Percentiles rank a stretch among this genome's conserved stretches.
These are phyloP conservation scores for Globisporangium middletonii DNA, from an alignment of 352 stramenopile species.

Conservation along the genomic window DNA sequence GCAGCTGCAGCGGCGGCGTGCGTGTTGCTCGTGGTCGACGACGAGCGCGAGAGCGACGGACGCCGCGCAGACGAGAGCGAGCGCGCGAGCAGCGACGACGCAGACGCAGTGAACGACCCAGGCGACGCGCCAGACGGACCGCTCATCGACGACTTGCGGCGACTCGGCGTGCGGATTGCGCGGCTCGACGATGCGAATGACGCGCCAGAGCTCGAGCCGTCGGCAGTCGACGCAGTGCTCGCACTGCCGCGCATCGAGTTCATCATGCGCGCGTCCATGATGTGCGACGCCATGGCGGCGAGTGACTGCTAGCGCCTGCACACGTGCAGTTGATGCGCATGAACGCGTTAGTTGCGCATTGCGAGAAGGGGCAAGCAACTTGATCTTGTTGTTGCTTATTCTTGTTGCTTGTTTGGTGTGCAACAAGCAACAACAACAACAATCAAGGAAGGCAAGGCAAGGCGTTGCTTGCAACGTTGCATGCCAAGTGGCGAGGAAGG, in stretches of 20 bases:
- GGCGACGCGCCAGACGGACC: slow-evolving; percentile 15
- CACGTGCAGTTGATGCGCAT: too few relatives aligned
- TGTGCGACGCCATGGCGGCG: slow-evolving; percentile 41
- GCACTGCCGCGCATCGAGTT: slow-evolving; percentile 36
- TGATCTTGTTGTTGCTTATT: too few relatives aligned
- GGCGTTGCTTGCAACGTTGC: too few relatives aligned
- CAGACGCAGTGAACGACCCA: slow-evolving; percentile 12
- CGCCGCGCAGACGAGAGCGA: slow-evolving; percentile 18
- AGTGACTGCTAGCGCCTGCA: too few relatives aligned
- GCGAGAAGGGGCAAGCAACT: too few relatives aligned
- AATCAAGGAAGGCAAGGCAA: too few relatives aligned
- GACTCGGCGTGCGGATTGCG: slow-evolving; percentile 16
- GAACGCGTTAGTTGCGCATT: too few relatives aligned
- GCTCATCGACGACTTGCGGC: slow-evolving; percentile 46
- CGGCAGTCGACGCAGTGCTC: slow-evolving; percentile 9
- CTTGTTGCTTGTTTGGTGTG: too few relatives aligned
- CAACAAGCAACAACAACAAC: too few relatives aligned
- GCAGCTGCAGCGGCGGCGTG: slow-evolving; percentile 8
- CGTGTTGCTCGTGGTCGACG: slow-evolving; percentile 18
- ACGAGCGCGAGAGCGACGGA: slow-evolving; percentile 29
- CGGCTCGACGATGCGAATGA: slow-evolving; percentile 6
- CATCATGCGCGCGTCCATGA: slow-evolving; percentile 56
- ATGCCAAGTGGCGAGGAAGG: too few relatives aligned
- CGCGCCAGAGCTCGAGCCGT: slow-evolving; percentile 2
- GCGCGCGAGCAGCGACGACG: slow-evolving; percentile 18